Percentiles rank a stretch among this genome's conserved stretches.
phyloP scores from a whole-genome alignment of 352 stramenopile genomes.

The Globisporangium orthogonon region DNA sequence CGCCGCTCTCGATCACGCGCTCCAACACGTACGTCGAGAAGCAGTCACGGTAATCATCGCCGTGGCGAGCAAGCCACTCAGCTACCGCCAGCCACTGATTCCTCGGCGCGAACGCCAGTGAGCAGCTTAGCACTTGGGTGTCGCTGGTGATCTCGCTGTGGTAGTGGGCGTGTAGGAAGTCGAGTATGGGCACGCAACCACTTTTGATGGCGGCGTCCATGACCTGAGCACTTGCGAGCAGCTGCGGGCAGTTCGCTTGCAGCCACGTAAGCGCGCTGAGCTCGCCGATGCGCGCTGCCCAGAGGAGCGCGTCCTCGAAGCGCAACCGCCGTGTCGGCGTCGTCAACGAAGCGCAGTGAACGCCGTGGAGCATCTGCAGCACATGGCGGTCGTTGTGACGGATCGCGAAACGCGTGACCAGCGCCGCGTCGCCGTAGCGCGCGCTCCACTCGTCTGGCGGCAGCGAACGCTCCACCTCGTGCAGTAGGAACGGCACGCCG shows the following conservation, averaged over 20 bases:
- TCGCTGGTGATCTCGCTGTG: neutral
- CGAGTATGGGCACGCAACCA: slow-evolving; percentile 4
- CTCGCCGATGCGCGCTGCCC: neutral
- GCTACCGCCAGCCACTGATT: slow-evolving; percentile 2
- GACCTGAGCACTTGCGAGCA: neutral
- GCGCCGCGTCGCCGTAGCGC: slow-evolving; percentile 1
- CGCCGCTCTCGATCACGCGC: slow-evolving; percentile 7
- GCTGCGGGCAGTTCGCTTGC: neutral
- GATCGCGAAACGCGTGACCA: slow-evolving; percentile 3
- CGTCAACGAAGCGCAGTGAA: neutral
- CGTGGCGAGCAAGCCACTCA: slow-evolving; percentile 2
- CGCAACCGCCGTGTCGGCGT: neutral
- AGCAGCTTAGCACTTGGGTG: slow-evolving; percentile 1
- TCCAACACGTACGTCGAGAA: slow-evolving; percentile 10
- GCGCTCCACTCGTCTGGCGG: slow-evolving; percentile 6
- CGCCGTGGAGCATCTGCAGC: slow-evolving; percentile 3
- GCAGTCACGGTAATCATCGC: slow-evolving; percentile 2
- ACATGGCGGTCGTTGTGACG: slow-evolving; percentile 1
- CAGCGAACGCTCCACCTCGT: slow-evolving; percentile 5
- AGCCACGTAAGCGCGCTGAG: slow-evolving; percentile 3
- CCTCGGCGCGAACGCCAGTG: slow-evolving; percentile 3
- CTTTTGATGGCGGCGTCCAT: slow-evolving; percentile 4
- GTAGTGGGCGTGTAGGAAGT: slow-evolving; percentile 1
- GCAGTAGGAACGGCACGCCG: slow-evolving; percentile 1
- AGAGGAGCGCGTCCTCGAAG: slow-evolving; percentile 5